phyloP scores from a whole-genome alignment of 2,329 filamentous ascomycete genomes.

The Penicillium sp. region DNA sequence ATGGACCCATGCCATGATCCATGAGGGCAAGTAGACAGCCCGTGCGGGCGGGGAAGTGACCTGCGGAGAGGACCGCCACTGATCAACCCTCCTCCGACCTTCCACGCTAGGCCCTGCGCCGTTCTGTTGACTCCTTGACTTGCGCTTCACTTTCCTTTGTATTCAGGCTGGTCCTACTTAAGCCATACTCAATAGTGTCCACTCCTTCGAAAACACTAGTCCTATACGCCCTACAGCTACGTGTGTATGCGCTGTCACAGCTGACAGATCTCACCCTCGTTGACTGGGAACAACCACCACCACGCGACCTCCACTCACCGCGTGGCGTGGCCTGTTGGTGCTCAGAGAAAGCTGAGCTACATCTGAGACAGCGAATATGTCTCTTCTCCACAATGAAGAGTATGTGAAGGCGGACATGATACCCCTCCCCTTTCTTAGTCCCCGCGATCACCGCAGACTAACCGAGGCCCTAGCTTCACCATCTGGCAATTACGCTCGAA shows the following conservation, averaged over 20 bases:
- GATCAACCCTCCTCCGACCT: slow-evolving; percentile 23
- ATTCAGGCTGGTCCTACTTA: slow-evolving; percentile 45
- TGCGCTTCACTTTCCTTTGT: slow-evolving; percentile 14
- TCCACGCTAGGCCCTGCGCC: slow-evolving; percentile 17
- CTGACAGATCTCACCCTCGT: slow-evolving; percentile 11
- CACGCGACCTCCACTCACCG: slow-evolving; percentile 11
- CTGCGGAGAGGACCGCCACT: slow-evolving; percentile 21
- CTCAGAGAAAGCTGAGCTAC: slow-evolving; percentile 3
- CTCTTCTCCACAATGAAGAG: slow-evolving; percentile 60
- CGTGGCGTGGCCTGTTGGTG: background rate
- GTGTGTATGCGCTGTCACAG: slow-evolving; percentile 23
- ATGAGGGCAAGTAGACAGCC: too few species aligned
- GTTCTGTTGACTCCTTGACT: slow-evolving; percentile 1
- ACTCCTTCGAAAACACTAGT: slow-evolving; percentile 17
- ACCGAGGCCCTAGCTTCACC: slow-evolving; percentile 58
- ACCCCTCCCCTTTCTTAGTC: background rate
- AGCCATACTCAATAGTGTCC: slow-evolving; percentile 22
- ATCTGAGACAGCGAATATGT: slow-evolving; percentile 43
- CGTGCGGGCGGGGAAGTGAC: slow-evolving; percentile 14
- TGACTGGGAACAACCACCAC: slow-evolving; percentile 13
- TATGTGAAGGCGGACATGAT: slow-evolving; percentile 37
- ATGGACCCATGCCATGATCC: too few species aligned
- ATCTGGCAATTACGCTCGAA: slow-evolving; percentile 70
- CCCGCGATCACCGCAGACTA: slow-evolving; percentile 15
- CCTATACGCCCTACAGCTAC: slow-evolving; percentile 23